These are phyloP conservation scores for Sporothrix phasma DNA, from an alignment of 2,329 filamentous ascomycete genomes.

Conservation along the genomic window DNA sequence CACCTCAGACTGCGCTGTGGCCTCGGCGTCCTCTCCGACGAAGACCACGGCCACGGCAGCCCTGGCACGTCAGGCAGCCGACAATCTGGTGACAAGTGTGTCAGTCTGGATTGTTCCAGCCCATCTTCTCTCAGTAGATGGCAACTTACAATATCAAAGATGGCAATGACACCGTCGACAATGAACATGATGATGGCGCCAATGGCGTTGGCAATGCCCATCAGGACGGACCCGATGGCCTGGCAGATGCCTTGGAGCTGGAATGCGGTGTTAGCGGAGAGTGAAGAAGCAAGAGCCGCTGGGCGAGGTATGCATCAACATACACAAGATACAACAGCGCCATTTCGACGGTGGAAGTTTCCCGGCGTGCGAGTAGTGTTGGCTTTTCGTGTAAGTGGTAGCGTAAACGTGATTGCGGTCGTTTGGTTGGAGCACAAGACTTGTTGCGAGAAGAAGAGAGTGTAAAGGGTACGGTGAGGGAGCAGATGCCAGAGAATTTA, in stretches of 20 bases:
- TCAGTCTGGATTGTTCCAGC: background rate
- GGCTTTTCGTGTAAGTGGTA: background rate
- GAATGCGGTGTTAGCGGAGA: background rate
- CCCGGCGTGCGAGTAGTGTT: background rate
- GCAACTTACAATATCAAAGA: slow-evolving; percentile 43
- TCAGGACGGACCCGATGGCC: slow-evolving; percentile 56
- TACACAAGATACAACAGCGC: slow-evolving; percentile 78
- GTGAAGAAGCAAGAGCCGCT: background rate
- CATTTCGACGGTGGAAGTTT: slow-evolving; percentile 45
- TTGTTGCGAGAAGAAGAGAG: background rate
- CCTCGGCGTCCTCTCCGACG: slow-evolving; percentile 13
- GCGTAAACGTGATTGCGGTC: background rate
- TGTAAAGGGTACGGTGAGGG: background rate
- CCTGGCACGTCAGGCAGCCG: slow-evolving; percentile 51
- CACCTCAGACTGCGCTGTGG: background rate
- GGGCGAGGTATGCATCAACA: slow-evolving; percentile 28
- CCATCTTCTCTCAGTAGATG: background rate
- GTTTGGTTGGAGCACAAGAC: background rate
- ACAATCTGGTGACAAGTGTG: slow-evolving; percentile 35
- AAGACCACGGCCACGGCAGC: slow-evolving; percentile 27
- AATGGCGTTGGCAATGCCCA: slow-evolving; percentile 59
- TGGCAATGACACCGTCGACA: slow-evolving; percentile 54
- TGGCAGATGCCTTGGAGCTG: slow-evolving; percentile 45
- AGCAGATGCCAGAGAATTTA: background rate
- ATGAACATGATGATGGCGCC: slow-evolving; percentile 55